phyloP scores from a whole-genome alignment of 192 early-diverging fungal species.

The Phycomyces blakesleeanus region DNA sequence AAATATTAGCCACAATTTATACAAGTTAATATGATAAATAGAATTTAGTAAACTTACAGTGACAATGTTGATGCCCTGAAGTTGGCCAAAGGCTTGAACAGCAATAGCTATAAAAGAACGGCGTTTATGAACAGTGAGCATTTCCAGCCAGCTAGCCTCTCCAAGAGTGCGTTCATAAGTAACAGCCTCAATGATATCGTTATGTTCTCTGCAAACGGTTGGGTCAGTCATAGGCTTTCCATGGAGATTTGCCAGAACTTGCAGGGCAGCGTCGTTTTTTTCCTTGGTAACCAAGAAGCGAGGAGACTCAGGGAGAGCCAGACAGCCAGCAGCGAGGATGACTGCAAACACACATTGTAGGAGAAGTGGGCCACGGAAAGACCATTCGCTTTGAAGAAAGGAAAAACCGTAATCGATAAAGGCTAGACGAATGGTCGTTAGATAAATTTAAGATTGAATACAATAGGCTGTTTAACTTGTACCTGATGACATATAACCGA shows the following conservation, averaged over 20 bases:
- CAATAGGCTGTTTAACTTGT: background rate
- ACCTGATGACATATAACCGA: slow-evolving; percentile 15
- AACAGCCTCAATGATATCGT: slow-evolving; percentile 54
- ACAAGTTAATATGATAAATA: background rate
- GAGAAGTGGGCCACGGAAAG: slow-evolving; percentile 77
- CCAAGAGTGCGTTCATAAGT: slow-evolving; percentile 37
- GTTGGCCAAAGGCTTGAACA: slow-evolving; percentile 22
- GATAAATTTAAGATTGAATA: too few species aligned
- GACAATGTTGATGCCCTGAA: slow-evolving; percentile 20
- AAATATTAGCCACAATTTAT: background rate
- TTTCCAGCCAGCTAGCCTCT: slow-evolving; percentile 33
- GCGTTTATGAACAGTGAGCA: slow-evolving; percentile 28
- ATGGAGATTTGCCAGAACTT: slow-evolving; percentile 41
- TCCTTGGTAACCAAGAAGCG: slow-evolving; percentile 72
- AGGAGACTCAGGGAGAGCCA: slow-evolving; percentile 80
- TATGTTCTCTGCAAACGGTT: slow-evolving; percentile 55
- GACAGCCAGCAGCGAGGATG: slow-evolving; percentile 61
- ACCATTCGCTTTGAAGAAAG: slow-evolving; percentile 38
- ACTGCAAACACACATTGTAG: slow-evolving; percentile 78
- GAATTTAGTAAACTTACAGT: slow-evolving; percentile 12
- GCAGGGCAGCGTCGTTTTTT: slow-evolving; percentile 57
- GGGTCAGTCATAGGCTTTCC: slow-evolving; percentile 26
- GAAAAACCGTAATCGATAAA: slow-evolving; percentile 55
- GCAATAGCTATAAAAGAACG: slow-evolving; percentile 21
- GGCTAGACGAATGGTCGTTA: background rate